These are phyloP conservation scores for Aristolochia contorta DNA, from an alignment of 164 flowering plant species.

Conservation along the genomic window DNA sequence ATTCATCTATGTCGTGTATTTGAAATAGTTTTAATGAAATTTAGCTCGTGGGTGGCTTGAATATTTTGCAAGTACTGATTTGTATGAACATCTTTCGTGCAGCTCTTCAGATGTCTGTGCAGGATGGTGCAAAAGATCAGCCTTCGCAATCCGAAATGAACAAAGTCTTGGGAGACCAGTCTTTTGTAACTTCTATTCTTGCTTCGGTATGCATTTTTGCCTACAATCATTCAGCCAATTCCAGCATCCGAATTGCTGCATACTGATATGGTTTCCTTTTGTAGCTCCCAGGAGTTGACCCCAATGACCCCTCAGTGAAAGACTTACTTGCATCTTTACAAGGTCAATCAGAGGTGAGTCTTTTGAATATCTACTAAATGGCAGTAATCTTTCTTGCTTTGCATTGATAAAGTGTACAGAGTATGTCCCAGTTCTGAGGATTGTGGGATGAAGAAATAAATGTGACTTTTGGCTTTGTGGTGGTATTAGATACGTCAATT, in stretches of 20 bases:
- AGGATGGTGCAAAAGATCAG: conserved; percentile 47
- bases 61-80: not conserved
- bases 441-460: too few species aligned
- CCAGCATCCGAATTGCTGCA: too few species aligned
- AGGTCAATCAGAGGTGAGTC: conserved; percentile 65
- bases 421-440: too few species aligned
- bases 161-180: conserved; percentile 64
- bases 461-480: too few species aligned
- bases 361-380: not conserved
- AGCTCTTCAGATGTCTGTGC: conserved; percentile 86
- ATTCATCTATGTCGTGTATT: not conserved
- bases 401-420: too few species aligned
- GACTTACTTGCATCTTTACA: conserved; percentile 88
- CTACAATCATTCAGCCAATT: not conserved
- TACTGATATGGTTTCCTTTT: conserved; percentile 5
- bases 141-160: conserved; percentile 52
- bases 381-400: too few species aligned
- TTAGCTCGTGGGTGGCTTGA: not conserved
- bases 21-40: not conserved
- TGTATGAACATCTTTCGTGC: conserved; percentile 9
- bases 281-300: conserved; percentile 97
- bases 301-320: conserved; percentile 82
- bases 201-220: conserved; percentile 44
- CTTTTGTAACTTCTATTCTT: conserved; percentile 74
- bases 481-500: too few species aligned